Base-by-base conservation (phyloP, 2,329 filamentous ascomycete genomes). In the Beauveria sp. region DNA sequence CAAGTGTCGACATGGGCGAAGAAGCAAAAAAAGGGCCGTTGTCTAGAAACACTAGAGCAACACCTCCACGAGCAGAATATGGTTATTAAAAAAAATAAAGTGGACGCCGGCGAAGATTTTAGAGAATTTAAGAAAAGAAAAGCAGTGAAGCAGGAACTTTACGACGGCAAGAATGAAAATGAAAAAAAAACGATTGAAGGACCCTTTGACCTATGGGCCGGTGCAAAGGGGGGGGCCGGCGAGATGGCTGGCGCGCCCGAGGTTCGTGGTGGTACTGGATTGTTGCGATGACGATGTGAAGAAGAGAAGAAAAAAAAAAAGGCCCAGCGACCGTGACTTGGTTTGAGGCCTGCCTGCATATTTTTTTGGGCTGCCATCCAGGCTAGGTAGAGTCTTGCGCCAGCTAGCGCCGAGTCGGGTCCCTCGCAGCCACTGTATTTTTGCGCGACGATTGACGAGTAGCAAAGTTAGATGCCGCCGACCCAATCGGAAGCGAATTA, bases 1-100 rank as follows among this genome's bases (percentile, higher is more conserved):
- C 58, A 48, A 46, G 58, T 60, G 50, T 48, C 49, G 58, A 60
- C 57, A 60, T 60, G 57, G 57, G 57, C 48, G 24, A 60, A 52
- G 43, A 60, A 60, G 53, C 53, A 56, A 45, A 49, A 40, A 34
- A 28, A 31, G 24, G 57, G 38, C 56, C 46, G 7, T 7, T 38
- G 28, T 50, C 45, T 31, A 12, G 57, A 60, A 60, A 60, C 48
- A 52, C 43, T 58, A 43, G 54, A 57, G 54, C 54, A 57, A 57
- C 52, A 55, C 52, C 52, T n/a, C 34, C 20, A 12, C 26, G 38
- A n/a, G 8, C 31, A 14, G 22, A 28, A 20, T 24, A 24, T 10
- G 24, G 26, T 26, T n/a, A 55, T 43, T 16, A 56, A 22, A 31
- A 46, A 46, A 46, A 45, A 34, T 38, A 12, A 53, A n/a, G 49